Base-by-base conservation (phyloP, 116 monocot species). In the Phalaenopsis hybrid region DNA sequence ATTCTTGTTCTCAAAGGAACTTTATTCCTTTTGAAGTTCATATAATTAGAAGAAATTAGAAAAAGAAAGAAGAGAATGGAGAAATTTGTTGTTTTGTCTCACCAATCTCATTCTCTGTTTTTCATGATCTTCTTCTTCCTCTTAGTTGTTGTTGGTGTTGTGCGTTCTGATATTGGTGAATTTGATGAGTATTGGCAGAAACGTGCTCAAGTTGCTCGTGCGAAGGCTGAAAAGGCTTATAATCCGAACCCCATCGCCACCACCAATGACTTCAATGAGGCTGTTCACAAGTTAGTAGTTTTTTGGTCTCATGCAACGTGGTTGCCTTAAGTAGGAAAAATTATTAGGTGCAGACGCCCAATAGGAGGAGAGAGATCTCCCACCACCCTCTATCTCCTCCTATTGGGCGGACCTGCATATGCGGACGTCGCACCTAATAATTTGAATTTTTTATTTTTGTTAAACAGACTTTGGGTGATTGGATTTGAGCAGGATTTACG, bases 161-260 rank as follows among this genome's bases (percentile, higher is more conserved):
- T 74, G 25, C 6, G 12, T 41, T 79, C 80, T 8, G 10, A 78
- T 13, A 72, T 45, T 69, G 50, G 55, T 15, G 79, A 79, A 18
- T 74, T 75, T 41, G 87, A 90, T 44, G 87, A 83, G 43, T 82
- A 90, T 57, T 90, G 90, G 90, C 28, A 44, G 57, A 78, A 72
- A n/a, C 81, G 76, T 18, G 87, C 73, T 2, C 44, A 74, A 15
- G 44, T 5, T 33, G 87, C 90, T 8, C n/a, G 58, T 11, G 28
- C 28, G 4, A 59, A 17, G 0, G 68, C 74, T 20, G 45, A 8
- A 3, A 58, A 15, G 9, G 80, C 85, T 37, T 90, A 85, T 68
- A 44, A 78, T 17, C 81, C 82, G 12, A 63, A 90, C 31, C 90
- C 90, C 37, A 45, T 61, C 44, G 7, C 67, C 50, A 55, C 31